A percentile compares a stretch with the other conserved stretches of the same genome.
These are phyloP conservation scores for Penicillium nordicum DNA, from an alignment of 2,329 filamentous ascomycete genomes.

Conservation along the genomic window DNA sequence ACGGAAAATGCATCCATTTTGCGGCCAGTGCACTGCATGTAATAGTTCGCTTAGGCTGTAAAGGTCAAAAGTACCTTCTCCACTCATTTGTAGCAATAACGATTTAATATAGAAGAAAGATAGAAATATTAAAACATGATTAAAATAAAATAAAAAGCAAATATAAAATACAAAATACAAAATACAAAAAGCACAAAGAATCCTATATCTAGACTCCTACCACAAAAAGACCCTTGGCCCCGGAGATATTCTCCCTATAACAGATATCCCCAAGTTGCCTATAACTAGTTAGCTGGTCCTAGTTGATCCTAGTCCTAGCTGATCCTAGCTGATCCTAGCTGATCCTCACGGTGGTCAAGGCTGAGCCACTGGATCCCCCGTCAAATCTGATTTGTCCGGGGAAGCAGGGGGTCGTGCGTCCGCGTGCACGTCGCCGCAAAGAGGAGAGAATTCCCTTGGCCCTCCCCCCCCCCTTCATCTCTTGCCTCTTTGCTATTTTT, in stretches of 20 bases:
- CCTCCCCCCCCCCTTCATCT: conserved; percentile 21
- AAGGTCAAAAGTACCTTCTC: conserved; percentile 32
- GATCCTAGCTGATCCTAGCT: no score
- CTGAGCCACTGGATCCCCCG: conserved; percentile 11
- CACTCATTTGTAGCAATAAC: background rate
- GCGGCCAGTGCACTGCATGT: conserved; percentile 28
- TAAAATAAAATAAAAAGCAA: no score
- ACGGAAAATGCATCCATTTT: conserved; percentile 26
- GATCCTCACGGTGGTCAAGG: background rate
- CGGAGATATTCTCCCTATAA: conserved; percentile 6
- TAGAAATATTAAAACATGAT: background rate
- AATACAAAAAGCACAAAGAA: background rate
- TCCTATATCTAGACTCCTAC: no score
- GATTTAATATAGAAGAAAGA: background rate
- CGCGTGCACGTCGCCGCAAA: conserved; percentile 35
- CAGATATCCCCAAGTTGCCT: conserved; percentile 4
- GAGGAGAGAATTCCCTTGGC: conserved; percentile 25
- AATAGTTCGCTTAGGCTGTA: conserved; percentile 26
- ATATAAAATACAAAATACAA: background rate
- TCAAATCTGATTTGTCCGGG: conserved; percentile 31
- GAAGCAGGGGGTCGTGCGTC: conserved; percentile 33
- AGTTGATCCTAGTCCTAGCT: background rate
- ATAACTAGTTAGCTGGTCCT: background rate
- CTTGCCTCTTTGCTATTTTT: background rate
- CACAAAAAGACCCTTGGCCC: background rate